Evolutionary conservation across 1,284 basidiomycete genomes (phyloP).

Genomic region (Porogramme epimiltina): DNA sequence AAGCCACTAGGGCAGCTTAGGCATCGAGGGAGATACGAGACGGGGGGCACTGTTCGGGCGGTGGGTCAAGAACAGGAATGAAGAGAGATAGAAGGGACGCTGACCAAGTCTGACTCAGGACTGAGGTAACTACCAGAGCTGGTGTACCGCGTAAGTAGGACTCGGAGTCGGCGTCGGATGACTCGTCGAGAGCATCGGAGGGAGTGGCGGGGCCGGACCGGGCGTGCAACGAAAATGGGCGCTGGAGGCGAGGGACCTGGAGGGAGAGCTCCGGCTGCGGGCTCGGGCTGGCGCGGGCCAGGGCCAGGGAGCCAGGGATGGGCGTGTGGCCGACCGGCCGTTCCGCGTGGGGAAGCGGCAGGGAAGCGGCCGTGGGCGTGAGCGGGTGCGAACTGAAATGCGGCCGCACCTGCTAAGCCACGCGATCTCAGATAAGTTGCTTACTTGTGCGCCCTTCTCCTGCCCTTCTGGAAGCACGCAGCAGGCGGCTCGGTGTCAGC

Average conservation of each 20-base stretch:
- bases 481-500: neutral
- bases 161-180: too few species aligned
- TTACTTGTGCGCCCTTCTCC: constrained; percentile 5
- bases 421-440: constrained; percentile 12
- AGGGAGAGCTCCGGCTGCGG: too few species aligned
- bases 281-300: too few species aligned
- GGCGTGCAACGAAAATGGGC: neutral
- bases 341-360: constrained; percentile 9
- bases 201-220: too few species aligned
- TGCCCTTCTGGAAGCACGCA: constrained; percentile 13
- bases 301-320: neutral
- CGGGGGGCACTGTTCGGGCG: neutral
- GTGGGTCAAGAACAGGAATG: constrained; percentile 12
- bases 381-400: constrained; percentile 10
- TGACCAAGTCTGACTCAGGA: too few species aligned
- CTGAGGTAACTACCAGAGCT: neutral
- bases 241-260: neutral
- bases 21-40: too few species aligned
- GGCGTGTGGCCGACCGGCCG: neutral
- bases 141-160: too few species aligned
- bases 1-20: too few species aligned
- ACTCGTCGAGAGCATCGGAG: too few species aligned
- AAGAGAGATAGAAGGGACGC: neutral
- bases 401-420: constrained; percentile 12
- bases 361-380: neutral